Evolutionary conservation across 2,329 filamentous ascomycete genomes (phyloP).

Genomic region (Kalmusia sp.): DNA sequence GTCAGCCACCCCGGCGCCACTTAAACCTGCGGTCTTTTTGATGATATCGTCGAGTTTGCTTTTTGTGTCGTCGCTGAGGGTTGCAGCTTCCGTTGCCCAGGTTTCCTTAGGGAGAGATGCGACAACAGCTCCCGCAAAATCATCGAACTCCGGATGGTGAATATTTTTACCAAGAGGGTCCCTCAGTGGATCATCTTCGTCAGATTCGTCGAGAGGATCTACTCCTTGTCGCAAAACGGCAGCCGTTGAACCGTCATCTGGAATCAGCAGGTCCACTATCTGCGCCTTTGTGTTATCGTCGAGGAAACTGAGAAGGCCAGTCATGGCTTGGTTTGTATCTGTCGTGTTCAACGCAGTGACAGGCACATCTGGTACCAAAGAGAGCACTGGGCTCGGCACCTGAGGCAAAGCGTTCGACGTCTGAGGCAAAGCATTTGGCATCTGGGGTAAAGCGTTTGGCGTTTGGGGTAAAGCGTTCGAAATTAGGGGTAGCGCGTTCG

Average conservation of each 20-base stretch:
- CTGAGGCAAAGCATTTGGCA: neutral
- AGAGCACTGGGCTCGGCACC: neutral
- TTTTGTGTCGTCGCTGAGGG: constrained; percentile 2
- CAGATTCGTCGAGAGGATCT: neutral
- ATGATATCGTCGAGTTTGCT: constrained; percentile 2
- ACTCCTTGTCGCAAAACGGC: neutral
- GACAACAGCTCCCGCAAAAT: neutral
- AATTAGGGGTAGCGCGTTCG: too few relatives aligned
- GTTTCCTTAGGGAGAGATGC: neutral
- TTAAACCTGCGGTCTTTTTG: neutral
- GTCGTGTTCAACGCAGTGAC: constrained; percentile 8
- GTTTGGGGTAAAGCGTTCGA: neutral
- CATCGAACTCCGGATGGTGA: neutral
- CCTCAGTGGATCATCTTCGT: neutral
- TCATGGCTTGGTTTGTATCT: constrained; percentile 16
- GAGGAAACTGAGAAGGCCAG: constrained; percentile 10
- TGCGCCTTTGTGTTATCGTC: constrained; percentile 13
- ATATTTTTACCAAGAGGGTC: neutral
- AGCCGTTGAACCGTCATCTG: neutral
- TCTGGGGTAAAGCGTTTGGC: too few relatives aligned
- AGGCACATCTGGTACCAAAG: neutral
- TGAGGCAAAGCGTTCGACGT: neutral
- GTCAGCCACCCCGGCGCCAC: neutral
- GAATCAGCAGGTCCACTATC: constrained; percentile 10
- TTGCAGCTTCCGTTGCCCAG: neutral